Base-by-base conservation (phyloP, 2,329 filamentous ascomycete species). In the Dryadomyces sulphureus region DNA sequence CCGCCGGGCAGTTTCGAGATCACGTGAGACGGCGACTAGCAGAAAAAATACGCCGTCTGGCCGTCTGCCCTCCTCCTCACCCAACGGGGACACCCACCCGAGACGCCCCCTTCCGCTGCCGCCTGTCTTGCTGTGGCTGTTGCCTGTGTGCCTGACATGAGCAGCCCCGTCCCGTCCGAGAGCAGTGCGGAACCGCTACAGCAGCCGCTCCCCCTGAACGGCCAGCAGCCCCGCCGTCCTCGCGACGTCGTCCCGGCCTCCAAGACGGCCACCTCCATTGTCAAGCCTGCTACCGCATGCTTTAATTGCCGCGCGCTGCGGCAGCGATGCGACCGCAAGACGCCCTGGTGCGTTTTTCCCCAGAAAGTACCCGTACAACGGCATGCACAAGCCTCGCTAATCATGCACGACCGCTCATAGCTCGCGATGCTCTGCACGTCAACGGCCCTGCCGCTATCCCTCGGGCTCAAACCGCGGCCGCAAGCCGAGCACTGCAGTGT, bases 401-500 rank as follows among this genome's bases (percentile, higher is more conserved):
- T 32, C 16, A 32, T 32, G 27, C 27, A 32, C 16, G 16, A 32
- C 27, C 4, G 11, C 36, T 27, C 22, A 2, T 27, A 50, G 49
- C 24, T 51, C 51, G 0, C 49, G 51, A 2, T 53, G 51, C 21
- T 41, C 45, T 1, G 25, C 48, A 7, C 49, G 49, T 0, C 46
- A 48, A 30, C 46, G 51, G 22, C 48, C 51, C 4, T 53, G 51
- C 14, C 49, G 49, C n/a, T 53, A 53, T 38, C 51, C 51, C 3
- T 49, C 49, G 1, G 49, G 51, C 12, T 53, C 51, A 2, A 53
- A 53, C 38, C 39, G 51, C 5, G 52, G 54, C 27, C 50, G 52
- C 3, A 56, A 55, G 35, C 46, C 52, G 20, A 53, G 50, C n/a
- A 56, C 52, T 17, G 46, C 50, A 5, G 51, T 54, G 48, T 52